A percentile compares a stretch with the other conserved stretches of the same genome.
Conservation (phyloP, 495 filamentous ascomycete species). For the Chaetomidium leptoderma region DNA sequence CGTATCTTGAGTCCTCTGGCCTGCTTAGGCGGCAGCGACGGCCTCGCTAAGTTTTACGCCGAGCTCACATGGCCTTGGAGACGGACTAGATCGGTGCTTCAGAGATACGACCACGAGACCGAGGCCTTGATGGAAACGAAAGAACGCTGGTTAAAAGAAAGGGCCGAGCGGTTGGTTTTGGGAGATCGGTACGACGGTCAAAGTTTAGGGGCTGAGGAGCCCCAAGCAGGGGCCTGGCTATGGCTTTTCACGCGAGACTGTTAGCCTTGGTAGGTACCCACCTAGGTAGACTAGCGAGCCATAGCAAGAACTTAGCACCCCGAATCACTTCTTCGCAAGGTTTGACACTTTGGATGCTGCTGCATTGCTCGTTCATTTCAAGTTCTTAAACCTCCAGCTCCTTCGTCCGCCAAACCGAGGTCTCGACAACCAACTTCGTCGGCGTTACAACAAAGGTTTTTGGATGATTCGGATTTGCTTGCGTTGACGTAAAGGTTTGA, state of each 20-base stretch:
- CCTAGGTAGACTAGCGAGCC: no score
- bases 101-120: background rate
- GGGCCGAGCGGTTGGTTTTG: background rate
- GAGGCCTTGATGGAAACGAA: background rate
- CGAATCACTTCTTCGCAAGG: no score
- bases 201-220: background rate
- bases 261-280: no score
- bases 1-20: background rate
- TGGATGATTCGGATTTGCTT: no score
- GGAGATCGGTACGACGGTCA: background rate
- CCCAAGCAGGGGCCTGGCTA: background rate
- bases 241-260: background rate
- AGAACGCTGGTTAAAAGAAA: background rate
- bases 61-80: background rate
- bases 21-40: background rate
- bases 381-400: no score
- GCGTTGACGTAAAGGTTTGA: no score
- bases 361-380: no score
- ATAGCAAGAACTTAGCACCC: no score
- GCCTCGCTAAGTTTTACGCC: background rate
- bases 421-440: no score
- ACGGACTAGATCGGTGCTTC: background rate
- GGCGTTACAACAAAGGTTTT: no score
- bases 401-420: no score
- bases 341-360: no score